These are phyloP conservation scores for Podospora conica DNA, from an alignment of 495 filamentous ascomycete genomes.

Conservation along the genomic window DNA sequence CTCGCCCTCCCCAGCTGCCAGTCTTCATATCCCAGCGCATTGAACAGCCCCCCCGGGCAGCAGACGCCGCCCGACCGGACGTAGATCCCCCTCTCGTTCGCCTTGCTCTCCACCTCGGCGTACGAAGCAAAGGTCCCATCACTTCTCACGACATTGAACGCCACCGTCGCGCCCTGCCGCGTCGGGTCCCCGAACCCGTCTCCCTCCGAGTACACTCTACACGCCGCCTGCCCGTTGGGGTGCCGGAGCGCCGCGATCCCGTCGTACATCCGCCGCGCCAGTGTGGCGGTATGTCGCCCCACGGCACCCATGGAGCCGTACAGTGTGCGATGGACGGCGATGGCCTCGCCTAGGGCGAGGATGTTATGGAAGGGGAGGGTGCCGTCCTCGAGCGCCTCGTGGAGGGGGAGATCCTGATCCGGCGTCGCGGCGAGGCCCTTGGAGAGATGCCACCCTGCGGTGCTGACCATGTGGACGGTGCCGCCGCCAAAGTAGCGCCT, in stretches of 20 bases:
- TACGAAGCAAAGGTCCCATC: conserved; percentile 54
- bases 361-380: conserved; percentile 76
- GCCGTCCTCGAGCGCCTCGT: conserved; percentile 69
- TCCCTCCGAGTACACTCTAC: conserved; percentile 51
- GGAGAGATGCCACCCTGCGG: conserved; percentile 57
- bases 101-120: conserved; percentile 55
- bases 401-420: conserved; percentile 29
- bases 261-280: conserved; percentile 47
- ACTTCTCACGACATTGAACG: conserved; percentile 57
- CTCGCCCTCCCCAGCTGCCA: conserved; percentile 58
- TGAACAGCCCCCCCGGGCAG: conserved; percentile 40
- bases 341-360: conserved; percentile 61
- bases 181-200: conserved; percentile 47
- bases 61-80: conserved; percentile 59
- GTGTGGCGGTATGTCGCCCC: conserved; percentile 54
- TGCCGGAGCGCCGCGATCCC: conserved; percentile 51
- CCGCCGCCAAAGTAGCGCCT: conserved; percentile 73
- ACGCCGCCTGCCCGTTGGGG: conserved; percentile 50
- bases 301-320: conserved; percentile 58
- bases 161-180: conserved; percentile 63
- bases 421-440: conserved; percentile 40
- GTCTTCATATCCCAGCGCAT: conserved; percentile 43
- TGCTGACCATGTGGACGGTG: conserved; percentile 64
- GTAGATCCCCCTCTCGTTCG: conserved; percentile 57
- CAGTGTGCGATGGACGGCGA: conserved; percentile 57